Base-by-base conservation (phyloP, 2,329 filamentous ascomycete species). In the Aspergillus terreus region DNA sequence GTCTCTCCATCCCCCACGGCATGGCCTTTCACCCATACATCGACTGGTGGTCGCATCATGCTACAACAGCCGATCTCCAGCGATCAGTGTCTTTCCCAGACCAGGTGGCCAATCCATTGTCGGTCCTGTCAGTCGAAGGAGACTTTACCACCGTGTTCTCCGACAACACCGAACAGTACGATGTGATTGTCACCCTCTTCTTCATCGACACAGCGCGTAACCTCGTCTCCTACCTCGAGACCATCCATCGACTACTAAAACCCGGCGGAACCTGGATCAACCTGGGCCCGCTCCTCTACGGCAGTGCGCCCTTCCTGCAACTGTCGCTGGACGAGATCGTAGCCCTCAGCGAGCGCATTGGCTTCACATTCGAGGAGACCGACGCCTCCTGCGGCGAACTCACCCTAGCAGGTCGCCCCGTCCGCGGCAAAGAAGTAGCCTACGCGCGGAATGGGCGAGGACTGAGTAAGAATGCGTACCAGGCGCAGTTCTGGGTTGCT, bases 121-220 rank as follows among this genome's bases (percentile, higher is more conserved):
- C 64, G 0, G 75, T 82, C 0, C 0, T 62, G 14, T 48, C 58
- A 15, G 69, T 81, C 0, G 82, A 84, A 57, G 81, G 80, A 0
- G 81, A 84, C 57, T 84, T 84, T 55, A 79, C 75, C 0, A 76
- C 73, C 4, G 64, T 67, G 1, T 70, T 76, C 44, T 33, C 50
- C 3, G 38, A 54, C 1, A 45, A 58, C 1, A 49, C 51, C 2
- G 59, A 54, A 0, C 52, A 56, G 4, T 83, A 73, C 60, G 80
- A 83, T 48, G 69, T 75, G 1, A 64, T 84, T 0, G 63, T 82
- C 0, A 82, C 81, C 0, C 75, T 82, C 41, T 84, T 83, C 66
- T 83, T 84, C 65, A 82, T 84, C 56, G 81, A 84, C 58, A 84
- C 81, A 0, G 81, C 81, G 0, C 73, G 79, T 0, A 83, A 83